phyloP scores from a whole-genome alignment of 495 filamentous ascomycete genomes.

The Ascobolus immersus region DNA sequence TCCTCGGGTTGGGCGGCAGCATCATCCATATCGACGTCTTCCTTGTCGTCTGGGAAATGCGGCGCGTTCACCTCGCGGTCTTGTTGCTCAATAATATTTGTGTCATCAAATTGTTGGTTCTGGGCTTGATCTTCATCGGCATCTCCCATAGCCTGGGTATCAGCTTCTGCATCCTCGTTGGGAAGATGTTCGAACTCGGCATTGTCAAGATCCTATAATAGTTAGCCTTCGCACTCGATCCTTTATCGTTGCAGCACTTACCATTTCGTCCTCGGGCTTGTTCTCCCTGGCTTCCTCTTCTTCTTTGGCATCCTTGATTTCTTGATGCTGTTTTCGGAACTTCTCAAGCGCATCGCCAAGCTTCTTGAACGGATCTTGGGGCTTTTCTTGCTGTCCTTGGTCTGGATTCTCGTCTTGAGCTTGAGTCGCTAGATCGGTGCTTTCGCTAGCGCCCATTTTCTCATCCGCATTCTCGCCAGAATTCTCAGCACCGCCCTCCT shows the following conservation, averaged over 20 bases:
- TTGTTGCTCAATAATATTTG: conserved; percentile 48
- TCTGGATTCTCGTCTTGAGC: conserved; percentile 23
- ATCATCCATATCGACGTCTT: conserved; percentile 23
- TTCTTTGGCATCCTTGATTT: conserved; percentile 46
- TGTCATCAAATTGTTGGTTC: conserved; percentile 58
- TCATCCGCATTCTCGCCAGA: conserved; percentile 20
- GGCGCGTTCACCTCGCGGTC: conserved; percentile 32
- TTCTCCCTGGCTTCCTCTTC: conserved; percentile 37
- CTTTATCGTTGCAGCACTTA: conserved; percentile 6
- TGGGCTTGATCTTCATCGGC: conserved; percentile 66
- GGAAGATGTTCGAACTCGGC: conserved; percentile 75
- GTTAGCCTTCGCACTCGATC: conserved; percentile 1
- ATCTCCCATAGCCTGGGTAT: conserved; percentile 74
- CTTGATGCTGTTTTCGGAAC: conserved; percentile 63
- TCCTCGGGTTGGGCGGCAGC: conserved; percentile 18
- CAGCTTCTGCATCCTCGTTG: conserved; percentile 49
- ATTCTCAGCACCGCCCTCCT: conserved; percentile 16
- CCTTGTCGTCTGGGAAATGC: conserved; percentile 22
- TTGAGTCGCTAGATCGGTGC: conserved; percentile 19
- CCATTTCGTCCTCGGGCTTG: conserved; percentile 20
- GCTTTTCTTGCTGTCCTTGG: conserved; percentile 23
- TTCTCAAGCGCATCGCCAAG: conserved; percentile 78
- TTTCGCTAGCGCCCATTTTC: conserved; percentile 22
- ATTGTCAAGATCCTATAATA: conserved; percentile 23
- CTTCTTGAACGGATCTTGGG: conserved; percentile 51